A percentile compares a stretch with the other conserved stretches of the same genome.
phyloP scores from a whole-genome alignment of 139 green algal species.

The Picochlorum sp. region DNA sequence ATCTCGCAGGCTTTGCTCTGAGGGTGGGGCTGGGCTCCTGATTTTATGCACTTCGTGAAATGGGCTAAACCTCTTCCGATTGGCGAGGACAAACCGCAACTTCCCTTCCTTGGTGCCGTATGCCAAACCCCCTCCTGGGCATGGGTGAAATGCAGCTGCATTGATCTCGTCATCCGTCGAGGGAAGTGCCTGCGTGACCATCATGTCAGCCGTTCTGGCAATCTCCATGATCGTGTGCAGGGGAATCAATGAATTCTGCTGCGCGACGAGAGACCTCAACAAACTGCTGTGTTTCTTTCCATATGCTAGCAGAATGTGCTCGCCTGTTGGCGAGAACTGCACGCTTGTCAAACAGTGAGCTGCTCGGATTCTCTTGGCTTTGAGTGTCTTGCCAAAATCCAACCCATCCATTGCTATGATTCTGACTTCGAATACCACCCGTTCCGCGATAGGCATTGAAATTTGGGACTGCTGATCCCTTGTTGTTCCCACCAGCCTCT shows the following conservation, averaged over 20 bases:
- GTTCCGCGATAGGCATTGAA: conserved; percentile 9
- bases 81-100: conserved; percentile 41
- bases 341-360: conserved; percentile 93
- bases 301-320: conserved; percentile 85
- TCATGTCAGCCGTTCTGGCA: conserved; percentile 49
- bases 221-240: conserved; percentile 87
- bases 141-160: conserved; percentile 73
- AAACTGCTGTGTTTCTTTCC: conserved; percentile 76
- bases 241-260: conserved; percentile 46
- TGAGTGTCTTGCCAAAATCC: conserved; percentile 44
- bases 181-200: conserved; percentile 66
- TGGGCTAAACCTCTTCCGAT: conserved; percentile 5
- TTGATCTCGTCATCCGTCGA: conserved; percentile 86
- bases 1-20: not conserved
- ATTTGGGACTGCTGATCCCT: not conserved
- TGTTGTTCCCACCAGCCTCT: not conserved
- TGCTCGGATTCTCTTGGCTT: conserved; percentile 57
- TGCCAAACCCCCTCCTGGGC: conserved; percentile 66
- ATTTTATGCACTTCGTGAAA: not conserved
- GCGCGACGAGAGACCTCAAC: conserved; percentile 61
- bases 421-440: conserved; percentile 65
- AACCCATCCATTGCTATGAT: conserved; percentile 41
- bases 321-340: conserved; percentile 75
- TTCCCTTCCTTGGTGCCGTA: conserved; percentile 91
- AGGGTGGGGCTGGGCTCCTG: not conserved